phyloP scores from a whole-genome alignment of 495 filamentous ascomycete genomes.

The Hypomontagnella monticulosa region DNA sequence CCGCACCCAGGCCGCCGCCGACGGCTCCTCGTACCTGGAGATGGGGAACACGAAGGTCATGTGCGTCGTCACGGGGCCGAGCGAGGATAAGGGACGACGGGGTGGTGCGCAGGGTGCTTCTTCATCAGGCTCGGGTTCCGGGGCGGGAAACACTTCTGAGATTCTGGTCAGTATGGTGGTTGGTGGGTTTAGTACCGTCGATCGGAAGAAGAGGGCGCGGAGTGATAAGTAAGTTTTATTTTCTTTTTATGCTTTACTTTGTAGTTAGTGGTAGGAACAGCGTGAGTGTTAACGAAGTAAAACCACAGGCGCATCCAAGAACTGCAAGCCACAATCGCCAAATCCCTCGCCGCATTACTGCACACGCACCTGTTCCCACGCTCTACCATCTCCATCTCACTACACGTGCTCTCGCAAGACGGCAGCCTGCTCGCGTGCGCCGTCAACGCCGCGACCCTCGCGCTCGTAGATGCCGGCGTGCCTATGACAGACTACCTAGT shows the following conservation, averaged over 20 bases:
- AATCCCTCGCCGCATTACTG: constrained; percentile 75
- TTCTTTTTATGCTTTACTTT: constrained; percentile 10
- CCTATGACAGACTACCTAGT: constrained; percentile 91
- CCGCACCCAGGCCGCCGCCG: constrained; percentile 87
- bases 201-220: constrained; percentile 77
- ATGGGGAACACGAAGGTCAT: constrained; percentile 98
- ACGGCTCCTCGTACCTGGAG: constrained; percentile 88
- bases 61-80: constrained; percentile 87
- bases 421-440: constrained; percentile 89
- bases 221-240: constrained; percentile 73
- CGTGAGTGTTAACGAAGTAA: not conserved
- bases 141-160: constrained; percentile 62
- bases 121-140: constrained; percentile 36
- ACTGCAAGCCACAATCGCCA: constrained; percentile 77
- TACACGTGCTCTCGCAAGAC: constrained; percentile 91
- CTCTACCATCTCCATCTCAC: constrained; percentile 79
- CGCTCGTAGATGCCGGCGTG: constrained; percentile 91
- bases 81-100: constrained; percentile 62
- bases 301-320: constrained; percentile 75
- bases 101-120: constrained; percentile 46
- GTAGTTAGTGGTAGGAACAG: not conserved
- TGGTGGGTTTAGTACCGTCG: constrained; percentile 87
- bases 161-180: constrained; percentile 85
- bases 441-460: constrained; percentile 91
- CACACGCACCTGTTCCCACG: constrained; percentile 91